Evolutionary conservation across 331 rosid species (phyloP), one percentile per base, ranked within the genome.

Genomic region (Quercus phellos): DNA sequence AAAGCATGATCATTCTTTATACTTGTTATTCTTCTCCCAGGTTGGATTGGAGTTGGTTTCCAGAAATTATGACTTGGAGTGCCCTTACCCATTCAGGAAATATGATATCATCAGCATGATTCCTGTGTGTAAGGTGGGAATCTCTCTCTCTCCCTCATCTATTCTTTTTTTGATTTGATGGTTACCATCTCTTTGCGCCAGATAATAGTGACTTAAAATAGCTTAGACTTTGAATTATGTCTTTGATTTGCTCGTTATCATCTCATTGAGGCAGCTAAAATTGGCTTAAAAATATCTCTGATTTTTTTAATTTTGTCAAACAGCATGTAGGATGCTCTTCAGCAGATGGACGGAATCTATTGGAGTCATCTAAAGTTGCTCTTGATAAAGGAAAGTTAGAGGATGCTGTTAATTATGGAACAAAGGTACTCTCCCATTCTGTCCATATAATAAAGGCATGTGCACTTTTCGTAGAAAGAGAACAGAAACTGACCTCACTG

Each of bases 351-450:
- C 91, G 99, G 63, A 92, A 92, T 85, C 81, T 94, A 75, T 82
- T 94, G 83, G 99, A 94, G 76, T 88, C 98, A 0, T 94, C 99
- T 2, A 94, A 94, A 84, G 81, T 87, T 73, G 95, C 99, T 80
- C 99, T 94, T 74, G 99, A 94, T 85, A 94, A 92, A 87, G 99
- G 99, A 77, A 94, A 92, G 86, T 96, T 94, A 30, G 99, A 94
- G 84, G 99, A 94, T 77, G 96, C 99, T 67, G 97, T 94, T 55
- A 91, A 87, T 73, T 92, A 76, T 77, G 99, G 99, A 85, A 91
- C 98, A 55, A 94, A 92, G 97, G 99, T 94, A 88, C 60, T 14
- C 51, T 34, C 64, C 29, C 50, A 75, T 73, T 83, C 51, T 21
- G 19, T 32, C 51, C 78, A 68, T 61, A 16, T 4, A 38, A 51